Percentiles rank a stretch among this genome's conserved stretches.
phyloP scores from a whole-genome alignment of 805 yeast genomes.

The Yamadazyma sp. region DNA sequence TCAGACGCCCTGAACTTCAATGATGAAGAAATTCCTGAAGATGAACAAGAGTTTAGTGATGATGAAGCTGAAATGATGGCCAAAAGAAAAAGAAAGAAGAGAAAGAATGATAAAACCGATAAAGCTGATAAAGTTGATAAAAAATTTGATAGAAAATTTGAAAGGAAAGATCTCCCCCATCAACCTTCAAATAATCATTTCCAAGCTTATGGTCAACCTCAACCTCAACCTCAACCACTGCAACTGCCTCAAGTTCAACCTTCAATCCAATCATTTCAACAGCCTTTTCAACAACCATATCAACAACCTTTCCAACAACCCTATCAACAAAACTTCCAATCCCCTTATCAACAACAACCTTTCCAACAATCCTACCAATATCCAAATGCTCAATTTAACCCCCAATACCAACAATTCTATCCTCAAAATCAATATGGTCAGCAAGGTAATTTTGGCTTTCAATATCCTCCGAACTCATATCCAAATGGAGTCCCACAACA shows the following conservation, averaged over 20 bases:
- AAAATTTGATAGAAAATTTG: too few relatives aligned
- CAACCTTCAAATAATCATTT: too few relatives aligned
- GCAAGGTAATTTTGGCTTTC: neutral
- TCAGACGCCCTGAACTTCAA: conserved; percentile 93
- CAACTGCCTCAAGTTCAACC: conserved; percentile 5
- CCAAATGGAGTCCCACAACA: conserved; percentile 15
- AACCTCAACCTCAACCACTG: conserved; percentile 13
- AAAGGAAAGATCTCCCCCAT: neutral
- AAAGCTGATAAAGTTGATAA: conserved; percentile 2
- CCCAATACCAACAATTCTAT: conserved; percentile 6
- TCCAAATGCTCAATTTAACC: conserved; percentile 1
- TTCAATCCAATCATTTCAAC: conserved; percentile 5
- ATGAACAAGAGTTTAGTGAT: conserved; percentile 93
- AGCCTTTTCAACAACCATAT: neutral
- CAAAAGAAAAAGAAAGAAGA: conserved; percentile 60
- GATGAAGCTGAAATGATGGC: conserved; percentile 82
- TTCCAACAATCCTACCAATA: conserved; percentile 10
- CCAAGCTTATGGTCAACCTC: conserved; percentile 12
- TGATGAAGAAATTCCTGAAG: conserved; percentile 91
- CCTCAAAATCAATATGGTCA: conserved; percentile 6
- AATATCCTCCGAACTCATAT: conserved; percentile 3
- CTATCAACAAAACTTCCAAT: conserved; percentile 1
- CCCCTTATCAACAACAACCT: conserved; percentile 6
- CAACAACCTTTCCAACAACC: neutral
- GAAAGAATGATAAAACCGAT: conserved; percentile 34